Evolutionary conservation across 495 filamentous ascomycete genomes (phyloP).

Genomic region (Xanthoparmelia taractica): DNA sequence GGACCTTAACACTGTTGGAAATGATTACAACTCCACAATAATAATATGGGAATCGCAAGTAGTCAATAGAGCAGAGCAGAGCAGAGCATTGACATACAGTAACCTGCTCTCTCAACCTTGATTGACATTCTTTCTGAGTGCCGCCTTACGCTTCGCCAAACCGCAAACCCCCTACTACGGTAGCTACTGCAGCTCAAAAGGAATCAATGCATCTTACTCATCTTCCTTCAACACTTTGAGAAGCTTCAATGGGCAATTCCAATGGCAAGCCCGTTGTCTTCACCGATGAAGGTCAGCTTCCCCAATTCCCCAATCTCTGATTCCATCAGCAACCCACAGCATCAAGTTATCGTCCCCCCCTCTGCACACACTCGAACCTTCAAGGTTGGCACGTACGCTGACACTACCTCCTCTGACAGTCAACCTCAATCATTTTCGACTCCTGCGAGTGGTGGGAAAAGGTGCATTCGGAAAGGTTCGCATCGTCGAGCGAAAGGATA

Average conservation of each 20-base stretch:
- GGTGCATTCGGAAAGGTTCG: constrained; percentile 98
- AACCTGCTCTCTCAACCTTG: background rate
- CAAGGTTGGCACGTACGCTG: constrained; percentile 1
- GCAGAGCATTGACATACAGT: too few relatives aligned
- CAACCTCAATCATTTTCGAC: constrained; percentile 94
- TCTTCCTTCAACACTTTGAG: constrained; percentile 6
- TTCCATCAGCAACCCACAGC: constrained; percentile 9
- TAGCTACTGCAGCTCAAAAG: constrained; percentile 1
- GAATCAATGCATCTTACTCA: constrained; percentile 18
- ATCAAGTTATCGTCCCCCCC: background rate
- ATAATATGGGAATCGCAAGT: background rate
- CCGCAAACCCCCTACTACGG: background rate
- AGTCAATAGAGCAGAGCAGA: background rate
- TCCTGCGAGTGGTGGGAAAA: constrained; percentile 91
- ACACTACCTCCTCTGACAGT: constrained; percentile 44
- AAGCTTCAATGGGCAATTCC: constrained; percentile 72
- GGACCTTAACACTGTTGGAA: background rate
- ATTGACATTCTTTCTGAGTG: background rate
- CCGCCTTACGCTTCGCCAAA: constrained; percentile 10
- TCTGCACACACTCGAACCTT: background rate
- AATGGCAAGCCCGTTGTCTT: constrained; percentile 89
- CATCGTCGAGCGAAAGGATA: constrained; percentile 96
- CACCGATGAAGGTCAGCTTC: constrained; percentile 78
- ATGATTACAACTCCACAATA: background rate
- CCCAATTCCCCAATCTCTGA: background rate